phyloP scores from a whole-genome alignment of 2,329 filamentous ascomycete species.

The Ascochyta pisi region DNA sequence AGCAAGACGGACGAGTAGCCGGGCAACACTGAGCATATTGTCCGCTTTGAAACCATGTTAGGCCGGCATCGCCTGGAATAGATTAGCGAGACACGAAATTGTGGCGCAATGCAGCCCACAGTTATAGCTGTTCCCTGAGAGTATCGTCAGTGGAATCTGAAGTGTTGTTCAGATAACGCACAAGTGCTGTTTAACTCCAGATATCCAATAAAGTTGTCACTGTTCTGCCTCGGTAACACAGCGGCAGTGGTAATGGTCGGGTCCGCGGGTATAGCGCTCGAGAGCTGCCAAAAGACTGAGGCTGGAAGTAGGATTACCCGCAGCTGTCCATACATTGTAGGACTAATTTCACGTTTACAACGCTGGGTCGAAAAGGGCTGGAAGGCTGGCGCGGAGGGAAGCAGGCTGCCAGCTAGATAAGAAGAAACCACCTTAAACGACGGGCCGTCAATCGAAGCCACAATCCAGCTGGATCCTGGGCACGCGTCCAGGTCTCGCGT shows the following conservation, averaged over 20 bases:
- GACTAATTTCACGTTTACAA: background rate
- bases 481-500: conserved; percentile 15
- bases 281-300: conserved; percentile 20
- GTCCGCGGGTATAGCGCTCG: conserved; percentile 31
- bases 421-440: conserved; percentile 2
- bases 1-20: conserved; percentile 29
- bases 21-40: conserved; percentile 43
- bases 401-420: conserved; percentile 9
- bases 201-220: conserved; percentile 36
- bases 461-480: conserved; percentile 9
- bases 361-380: background rate
- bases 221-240: conserved; percentile 36
- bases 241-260: conserved; percentile 41
- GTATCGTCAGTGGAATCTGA: conserved; percentile 1
- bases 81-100: background rate
- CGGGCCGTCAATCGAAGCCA: conserved; percentile 15
- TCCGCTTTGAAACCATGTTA: conserved; percentile 39
- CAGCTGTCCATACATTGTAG: conserved; percentile 26
- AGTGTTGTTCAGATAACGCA: conserved; percentile 9
- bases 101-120: conserved; percentile 12
- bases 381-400: background rate
- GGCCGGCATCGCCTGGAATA: conserved; percentile 20
- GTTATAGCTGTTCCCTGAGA: conserved; percentile 28
- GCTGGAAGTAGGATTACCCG: conserved; percentile 20
- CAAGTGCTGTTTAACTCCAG: conserved; percentile 29